Base-by-base conservation (phyloP, 202 grass and related monocot genomes). In the Elaeis oleifera region DNA sequence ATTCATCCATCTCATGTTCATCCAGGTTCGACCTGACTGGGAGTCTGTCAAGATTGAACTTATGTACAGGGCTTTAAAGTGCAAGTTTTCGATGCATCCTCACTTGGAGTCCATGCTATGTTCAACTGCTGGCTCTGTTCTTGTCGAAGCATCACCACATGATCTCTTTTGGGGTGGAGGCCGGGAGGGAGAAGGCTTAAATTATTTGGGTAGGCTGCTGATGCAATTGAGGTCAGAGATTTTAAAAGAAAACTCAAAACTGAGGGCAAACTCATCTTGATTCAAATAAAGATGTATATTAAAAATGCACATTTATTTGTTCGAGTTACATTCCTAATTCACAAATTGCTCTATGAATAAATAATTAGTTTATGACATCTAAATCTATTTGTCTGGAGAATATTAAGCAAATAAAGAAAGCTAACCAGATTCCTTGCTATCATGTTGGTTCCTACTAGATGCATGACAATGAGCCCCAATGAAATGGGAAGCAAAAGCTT, bases 131-230 rank as follows among this genome's bases (percentile, higher is more conserved):
- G 94, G 88, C 56, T 92, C 85, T 60, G 80, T 99, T 73, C 94
- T 99, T 18, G 94, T 92, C 0, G 94, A 92, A 79, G 44, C 88
- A 24, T 99, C 94, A 0, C 94, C 94, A 15, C 94, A 99, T 19
- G 85, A 99, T 80, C 70, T 92, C 59, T 99, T 99, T 79, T 99
- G 88, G 88, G 94, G 94, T 0, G 94, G 94, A 32, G 94, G 85
- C 2, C 82, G 94, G 0, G 85, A 89, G 61, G 88, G 94, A 0
- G 85, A 99, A 84, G 88, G 94, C 59, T 69, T 99, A 31, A 99
- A 99, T 75, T 99, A 92, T 61, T 71, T 99, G 72, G 88, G 94
- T n/a, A 85, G 88, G 59, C 60, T 92, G 49, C 72, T 99, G 55
- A 99, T 99, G 85, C 88, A 86, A 71, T 51, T 99, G 65, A 76